Percentiles rank a stretch among this genome's conserved stretches.
Evolutionary conservation across 371 early-diverging fungal genomes (phyloP).

Genomic region (Mucor lusitanicus): DNA sequence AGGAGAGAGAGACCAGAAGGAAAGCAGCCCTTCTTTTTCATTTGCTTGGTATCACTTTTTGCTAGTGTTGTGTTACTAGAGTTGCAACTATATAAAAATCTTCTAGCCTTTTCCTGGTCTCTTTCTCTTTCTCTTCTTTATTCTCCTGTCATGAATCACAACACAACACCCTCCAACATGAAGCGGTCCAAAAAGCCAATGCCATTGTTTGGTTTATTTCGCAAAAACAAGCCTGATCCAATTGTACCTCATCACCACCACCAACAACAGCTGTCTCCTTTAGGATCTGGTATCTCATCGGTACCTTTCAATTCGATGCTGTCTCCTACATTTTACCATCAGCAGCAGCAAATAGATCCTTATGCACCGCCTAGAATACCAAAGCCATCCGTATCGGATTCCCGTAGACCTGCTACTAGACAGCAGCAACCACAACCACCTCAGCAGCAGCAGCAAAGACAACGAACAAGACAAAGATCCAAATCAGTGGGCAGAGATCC

Average conservation of each 20-base stretch:
- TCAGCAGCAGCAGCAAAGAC: slow-evolving; percentile 10
- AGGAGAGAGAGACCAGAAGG: background rate
- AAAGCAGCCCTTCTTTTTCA: background rate
- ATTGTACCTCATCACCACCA: background rate
- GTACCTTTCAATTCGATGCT: slow-evolving; percentile 21
- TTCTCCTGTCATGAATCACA: background rate
- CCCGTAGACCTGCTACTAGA: background rate
- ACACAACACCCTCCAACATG: background rate
- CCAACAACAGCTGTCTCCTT: background rate
- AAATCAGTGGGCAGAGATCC: slow-evolving; percentile 32
- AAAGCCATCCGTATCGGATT: slow-evolving; percentile 6
- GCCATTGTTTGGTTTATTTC: slow-evolving; percentile 26
- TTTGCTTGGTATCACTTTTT: background rate
- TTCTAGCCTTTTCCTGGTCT: background rate
- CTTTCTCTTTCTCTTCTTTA: background rate
- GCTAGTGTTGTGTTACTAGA: background rate
- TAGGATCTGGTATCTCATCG: slow-evolving; percentile 19
- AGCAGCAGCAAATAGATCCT: background rate
- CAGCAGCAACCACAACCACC: slow-evolving; percentile 8
- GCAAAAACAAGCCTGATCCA: slow-evolving; percentile 18
- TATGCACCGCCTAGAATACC: slow-evolving; percentile 6
- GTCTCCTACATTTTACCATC: slow-evolving; percentile 4
- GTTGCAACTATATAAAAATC: background rate
- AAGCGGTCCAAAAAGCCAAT: slow-evolving; percentile 29
- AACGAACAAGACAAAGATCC: slow-evolving; percentile 26